Evolutionary conservation across 352 stramenopile genomes (phyloP).

Genomic region (Phytophthora vignae): DNA sequence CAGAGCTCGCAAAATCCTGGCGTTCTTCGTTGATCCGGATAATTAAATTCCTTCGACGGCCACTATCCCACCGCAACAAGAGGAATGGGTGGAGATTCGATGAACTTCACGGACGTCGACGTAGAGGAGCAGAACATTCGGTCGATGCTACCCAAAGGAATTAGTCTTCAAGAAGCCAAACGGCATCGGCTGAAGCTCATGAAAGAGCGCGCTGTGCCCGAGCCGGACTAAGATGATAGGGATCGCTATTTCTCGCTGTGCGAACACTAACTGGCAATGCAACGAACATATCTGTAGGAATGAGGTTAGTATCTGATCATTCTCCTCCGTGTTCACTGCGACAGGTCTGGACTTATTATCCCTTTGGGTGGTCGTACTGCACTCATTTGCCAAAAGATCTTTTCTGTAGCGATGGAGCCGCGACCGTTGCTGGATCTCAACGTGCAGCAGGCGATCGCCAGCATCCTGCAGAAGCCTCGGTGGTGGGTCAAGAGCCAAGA

Average conservation of each 20-base stretch:
- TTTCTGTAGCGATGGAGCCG: slow-evolving; percentile 16
- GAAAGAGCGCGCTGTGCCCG: slow-evolving; percentile 27
- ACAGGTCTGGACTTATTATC: not conserved
- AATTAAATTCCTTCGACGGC: slow-evolving; percentile 41
- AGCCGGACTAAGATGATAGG: not conserved
- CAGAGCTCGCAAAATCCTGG: slow-evolving; percentile 53
- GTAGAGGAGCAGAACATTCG: slow-evolving; percentile 19
- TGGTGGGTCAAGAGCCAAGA: slow-evolving; percentile 56
- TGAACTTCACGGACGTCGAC: slow-evolving; percentile 7
- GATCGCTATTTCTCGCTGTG: slow-evolving; percentile 32
- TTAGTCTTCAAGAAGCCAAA: slow-evolving; percentile 36
- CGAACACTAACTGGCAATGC: slow-evolving; percentile 14
- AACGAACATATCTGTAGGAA: not conserved
- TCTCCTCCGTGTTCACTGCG: no score
- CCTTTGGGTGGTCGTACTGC: no score
- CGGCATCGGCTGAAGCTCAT: slow-evolving; percentile 38
- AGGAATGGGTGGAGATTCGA: slow-evolving; percentile 33
- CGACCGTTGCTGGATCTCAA: slow-evolving; percentile 44
- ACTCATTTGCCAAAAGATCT: not conserved
- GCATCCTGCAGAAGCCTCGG: slow-evolving; percentile 50
- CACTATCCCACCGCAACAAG: slow-evolving; percentile 50
- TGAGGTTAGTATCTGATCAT: not conserved
- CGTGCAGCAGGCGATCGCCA: slow-evolving; percentile 39
- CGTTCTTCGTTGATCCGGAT: slow-evolving; percentile 56
- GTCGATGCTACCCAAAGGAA: slow-evolving; percentile 28